These are phyloP conservation scores for Suillus placidus DNA, from an alignment of 768 basidiomycete species.

Conservation along the genomic window DNA sequence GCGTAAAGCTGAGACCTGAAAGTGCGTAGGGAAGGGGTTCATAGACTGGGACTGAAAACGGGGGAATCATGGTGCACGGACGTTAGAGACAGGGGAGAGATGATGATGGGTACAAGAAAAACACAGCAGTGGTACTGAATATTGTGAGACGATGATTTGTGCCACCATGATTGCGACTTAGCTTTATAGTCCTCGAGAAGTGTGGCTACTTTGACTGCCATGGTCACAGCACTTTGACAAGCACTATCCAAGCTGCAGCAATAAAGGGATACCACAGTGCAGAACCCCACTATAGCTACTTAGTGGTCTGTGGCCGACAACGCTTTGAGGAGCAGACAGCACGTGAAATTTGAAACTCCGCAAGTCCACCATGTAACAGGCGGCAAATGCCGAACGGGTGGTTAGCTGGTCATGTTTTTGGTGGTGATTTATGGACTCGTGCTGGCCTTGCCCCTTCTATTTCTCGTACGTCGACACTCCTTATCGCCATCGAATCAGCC, in stretches of 20 bases:
- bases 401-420: conserved; percentile 20
- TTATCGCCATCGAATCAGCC: conserved; percentile 12
- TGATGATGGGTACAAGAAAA: background rate
- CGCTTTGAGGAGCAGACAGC: background rate
- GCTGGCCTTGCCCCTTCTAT: conserved; percentile 34
- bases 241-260: background rate
- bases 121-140: background rate
- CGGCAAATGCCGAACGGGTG: conserved; percentile 7
- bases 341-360: background rate
- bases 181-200: background rate
- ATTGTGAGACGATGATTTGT: background rate
- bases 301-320: background rate
- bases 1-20: conserved; percentile 6
- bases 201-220: background rate
- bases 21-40: conserved; percentile 10
- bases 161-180: background rate
- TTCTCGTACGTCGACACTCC: conserved; percentile 25
- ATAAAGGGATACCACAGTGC: background rate
- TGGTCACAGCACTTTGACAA: background rate
- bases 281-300: background rate
- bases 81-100: conserved; percentile 7
- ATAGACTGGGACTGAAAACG: conserved; percentile 12
- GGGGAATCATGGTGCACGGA: conserved; percentile 6
- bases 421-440: conserved; percentile 35
- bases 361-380: background rate